Evolutionary conservation across 164 flowering plant genomes (phyloP), one percentile per base, ranked within the genome.

Genomic region (Cinnamomum micranthum): DNA sequence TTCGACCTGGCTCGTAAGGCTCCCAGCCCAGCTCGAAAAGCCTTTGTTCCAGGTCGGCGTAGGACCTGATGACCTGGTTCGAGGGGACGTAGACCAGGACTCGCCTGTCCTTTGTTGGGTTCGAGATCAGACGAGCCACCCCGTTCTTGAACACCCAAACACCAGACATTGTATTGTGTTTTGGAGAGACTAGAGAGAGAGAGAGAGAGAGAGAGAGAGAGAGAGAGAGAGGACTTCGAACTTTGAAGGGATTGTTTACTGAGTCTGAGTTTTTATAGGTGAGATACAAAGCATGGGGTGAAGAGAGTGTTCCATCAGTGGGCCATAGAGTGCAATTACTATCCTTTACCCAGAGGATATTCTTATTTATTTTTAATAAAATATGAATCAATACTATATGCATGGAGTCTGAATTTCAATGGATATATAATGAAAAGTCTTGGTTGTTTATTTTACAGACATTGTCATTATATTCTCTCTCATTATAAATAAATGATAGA

Each of bases 141-240:
- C 88, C 87, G 2, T 84, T 85, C 81, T 85, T 85, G 68, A 85
- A 85, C 50, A 87, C 50, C 90, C 88, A 85, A 1, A 87, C 90
- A 4, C 90, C 87, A 0, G 88, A 85, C 88, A 85, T 87, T 58
- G 50, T 27, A 3, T 64, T 22, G 66, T n/a, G 24, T n/a, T 20
- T n/a, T 23, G 9, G 28, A 25, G 67, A 63, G n/a, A n/a, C n/a
- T 28, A 22, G 65, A 23, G 25, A 22, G 65, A 11, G 24, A 63
- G 65, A 22, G 23, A 64, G 67, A 13, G 20, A 22, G 64, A 35
- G 24, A n/a, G 64, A 15, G 63, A n/a, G 63, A n/a, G 22, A 59
- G 63, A 7, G 63, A 59, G 63, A 60, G 64, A 11, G n/a, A 23
- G 64, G 64, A 60, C 23, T 60, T 60, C 2, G n/a, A 23, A 60